A percentile compares a stretch with the other conserved stretches of the same genome.
Evolutionary conservation across 345 rosid genomes (phyloP).

Genomic region (Lepidium didymum): DNA sequence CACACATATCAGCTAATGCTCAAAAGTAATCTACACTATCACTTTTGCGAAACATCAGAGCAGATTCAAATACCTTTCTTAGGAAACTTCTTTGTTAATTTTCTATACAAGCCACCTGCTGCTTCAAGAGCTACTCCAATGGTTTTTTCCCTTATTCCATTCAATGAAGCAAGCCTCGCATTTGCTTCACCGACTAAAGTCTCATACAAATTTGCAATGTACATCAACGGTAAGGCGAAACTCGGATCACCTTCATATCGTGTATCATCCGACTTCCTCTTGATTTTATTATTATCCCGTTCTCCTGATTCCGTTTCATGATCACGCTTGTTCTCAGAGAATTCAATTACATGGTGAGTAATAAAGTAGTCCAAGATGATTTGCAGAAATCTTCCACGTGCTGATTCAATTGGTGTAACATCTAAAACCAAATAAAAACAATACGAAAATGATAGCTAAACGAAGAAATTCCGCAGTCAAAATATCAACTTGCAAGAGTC

Average conservation of each 20-base stretch:
- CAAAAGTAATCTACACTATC: neutral
- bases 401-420: slow-evolving; percentile 79
- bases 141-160: slow-evolving; percentile 71
- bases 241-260: slow-evolving; percentile 73
- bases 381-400: slow-evolving; percentile 71
- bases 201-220: slow-evolving; percentile 85
- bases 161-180: slow-evolving; percentile 64
- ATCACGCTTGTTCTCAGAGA: slow-evolving; percentile 43
- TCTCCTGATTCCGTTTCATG: slow-evolving; percentile 42
- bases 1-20: neutral
- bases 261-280: slow-evolving; percentile 70
- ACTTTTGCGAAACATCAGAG: neutral
- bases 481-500: neutral
- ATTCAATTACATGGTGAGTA: slow-evolving; percentile 51
- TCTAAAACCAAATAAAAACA: slow-evolving; percentile 31
- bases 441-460: neutral
- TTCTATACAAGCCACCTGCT: slow-evolving; percentile 89
- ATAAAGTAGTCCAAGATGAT: slow-evolving; percentile 75
- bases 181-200: slow-evolving; percentile 72
- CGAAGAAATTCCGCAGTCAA: neutral
- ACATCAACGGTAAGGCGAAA: slow-evolving; percentile 82
- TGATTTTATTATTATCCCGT: slow-evolving; percentile 33
- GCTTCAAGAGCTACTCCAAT: slow-evolving; percentile 94
- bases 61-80: slow-evolving; percentile 54
- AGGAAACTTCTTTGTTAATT: slow-evolving; percentile 78